Conservation (phyloP, 2,329 filamentous ascomycete genomes). For the Stachybotrys chlorohalonatus region DNA sequence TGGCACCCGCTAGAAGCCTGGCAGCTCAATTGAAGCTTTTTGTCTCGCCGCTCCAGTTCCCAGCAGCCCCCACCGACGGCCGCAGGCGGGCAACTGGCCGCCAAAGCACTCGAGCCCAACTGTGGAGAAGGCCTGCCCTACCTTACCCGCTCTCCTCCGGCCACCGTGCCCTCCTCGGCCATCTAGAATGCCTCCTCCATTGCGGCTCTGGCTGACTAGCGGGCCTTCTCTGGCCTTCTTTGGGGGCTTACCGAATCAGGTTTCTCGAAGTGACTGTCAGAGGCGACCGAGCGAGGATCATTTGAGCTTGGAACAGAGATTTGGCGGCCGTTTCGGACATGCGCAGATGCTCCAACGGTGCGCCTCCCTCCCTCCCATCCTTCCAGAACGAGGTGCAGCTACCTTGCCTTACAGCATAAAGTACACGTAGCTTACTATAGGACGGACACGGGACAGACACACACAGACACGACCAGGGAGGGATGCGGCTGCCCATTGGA, state of each 20-base stretch:
- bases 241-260: background rate
- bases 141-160: background rate
- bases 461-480: background rate
- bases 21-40: background rate
- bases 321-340: background rate
- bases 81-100: background rate
- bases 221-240: background rate
- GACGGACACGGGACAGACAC: background rate
- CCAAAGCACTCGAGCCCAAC: constrained; percentile 26
- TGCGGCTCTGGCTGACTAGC: background rate
- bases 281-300: background rate
- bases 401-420: background rate
- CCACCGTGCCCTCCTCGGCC: background rate
- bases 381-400: background rate
- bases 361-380: background rate
- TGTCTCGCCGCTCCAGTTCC: background rate
- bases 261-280: background rate
- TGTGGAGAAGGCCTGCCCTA: constrained; percentile 19
- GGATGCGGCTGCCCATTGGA: background rate
- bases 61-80: background rate
- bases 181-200: background rate
- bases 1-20: background rate
- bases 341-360: background rate
- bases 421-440: background rate
- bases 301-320: background rate